These are phyloP conservation scores for Trichoderma koningii DNA, from an alignment of 2,329 filamentous ascomycete genomes.

Conservation along the genomic window DNA sequence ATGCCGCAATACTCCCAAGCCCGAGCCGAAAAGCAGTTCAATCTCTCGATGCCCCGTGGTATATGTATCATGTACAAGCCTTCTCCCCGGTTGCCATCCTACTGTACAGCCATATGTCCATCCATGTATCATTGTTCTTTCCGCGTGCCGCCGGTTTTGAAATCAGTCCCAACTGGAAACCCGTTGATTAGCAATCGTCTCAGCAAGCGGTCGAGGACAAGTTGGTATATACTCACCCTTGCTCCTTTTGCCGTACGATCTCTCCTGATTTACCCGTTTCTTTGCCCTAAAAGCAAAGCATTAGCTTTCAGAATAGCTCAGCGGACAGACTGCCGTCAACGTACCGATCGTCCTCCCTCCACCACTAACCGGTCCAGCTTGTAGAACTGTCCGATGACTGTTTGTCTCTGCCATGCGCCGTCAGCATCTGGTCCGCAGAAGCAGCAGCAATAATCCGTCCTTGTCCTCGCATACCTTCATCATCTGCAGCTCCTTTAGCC, in stretches of 20 bases:
- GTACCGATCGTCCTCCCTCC: slow-evolving; percentile 78
- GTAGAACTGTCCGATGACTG: slow-evolving; percentile 91
- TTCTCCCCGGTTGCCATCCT: slow-evolving; percentile 18
- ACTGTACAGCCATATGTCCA: slow-evolving; percentile 23
- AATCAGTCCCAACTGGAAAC: slow-evolving; percentile 18
- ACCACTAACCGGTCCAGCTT: slow-evolving; percentile 89
- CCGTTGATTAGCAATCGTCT: not conserved
- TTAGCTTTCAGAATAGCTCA: too few relatives aligned
- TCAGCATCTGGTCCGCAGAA: not conserved
- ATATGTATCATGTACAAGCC: slow-evolving; percentile 27
- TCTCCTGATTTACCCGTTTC: slow-evolving; percentile 66
- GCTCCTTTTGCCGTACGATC: slow-evolving; percentile 75
- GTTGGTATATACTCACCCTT: slow-evolving; percentile 59
- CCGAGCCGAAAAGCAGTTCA: slow-evolving; percentile 23
- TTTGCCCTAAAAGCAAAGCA: too few relatives aligned
- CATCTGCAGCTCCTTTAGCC: slow-evolving; percentile 80
- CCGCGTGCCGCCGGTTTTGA: not conserved
- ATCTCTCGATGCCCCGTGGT: slow-evolving; percentile 24
- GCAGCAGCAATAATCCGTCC: too few relatives aligned
- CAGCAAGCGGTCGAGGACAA: not conserved
- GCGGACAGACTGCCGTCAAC: too few relatives aligned
- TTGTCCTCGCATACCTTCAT: slow-evolving; percentile 69
- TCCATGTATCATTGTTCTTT: slow-evolving; percentile 9
- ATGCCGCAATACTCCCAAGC: slow-evolving; percentile 27
- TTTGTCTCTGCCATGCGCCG: slow-evolving; percentile 72